These are phyloP conservation scores for Forsythia suspensa DNA, from an alignment of 257 asterid species.

Conservation along the genomic window DNA sequence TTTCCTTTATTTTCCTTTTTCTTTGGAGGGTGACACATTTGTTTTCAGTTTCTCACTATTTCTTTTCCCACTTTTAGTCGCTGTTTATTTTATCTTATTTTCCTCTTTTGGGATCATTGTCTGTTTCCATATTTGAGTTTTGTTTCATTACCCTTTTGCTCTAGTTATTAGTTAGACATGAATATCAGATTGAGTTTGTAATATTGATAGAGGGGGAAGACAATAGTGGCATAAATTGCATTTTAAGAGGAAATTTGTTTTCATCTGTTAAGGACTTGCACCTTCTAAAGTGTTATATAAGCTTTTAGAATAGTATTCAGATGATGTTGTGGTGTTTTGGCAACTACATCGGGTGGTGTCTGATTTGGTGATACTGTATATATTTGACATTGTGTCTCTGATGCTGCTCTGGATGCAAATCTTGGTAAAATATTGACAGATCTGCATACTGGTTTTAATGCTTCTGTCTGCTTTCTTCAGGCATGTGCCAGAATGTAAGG, in stretches of 20 bases:
- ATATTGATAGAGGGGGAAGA: not conserved
- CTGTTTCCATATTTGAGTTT: constrained; percentile 18
- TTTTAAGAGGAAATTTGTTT: not conserved
- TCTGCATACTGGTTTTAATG: not conserved
- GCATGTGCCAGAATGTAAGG: not conserved
- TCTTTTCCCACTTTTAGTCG: not conserved
- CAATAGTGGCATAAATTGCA: not conserved
- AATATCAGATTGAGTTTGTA: not conserved
- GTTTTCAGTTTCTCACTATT: not conserved
- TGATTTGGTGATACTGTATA: not conserved
- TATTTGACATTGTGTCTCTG: not conserved
- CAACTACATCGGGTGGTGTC: not conserved
- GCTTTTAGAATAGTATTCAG: not conserved
- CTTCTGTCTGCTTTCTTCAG: not conserved
- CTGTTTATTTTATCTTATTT: not conserved
- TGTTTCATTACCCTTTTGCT: not conserved
- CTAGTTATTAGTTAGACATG: not conserved
- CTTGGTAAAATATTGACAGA: not conserved
- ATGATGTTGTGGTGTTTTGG: not conserved
- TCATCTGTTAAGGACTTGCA: not conserved
- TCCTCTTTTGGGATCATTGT: not conserved
- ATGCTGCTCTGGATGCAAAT: constrained; percentile 5
- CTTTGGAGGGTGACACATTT: not conserved
- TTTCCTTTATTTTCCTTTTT: not conserved
- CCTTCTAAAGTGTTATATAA: not conserved